Percentiles rank a stretch among this genome's conserved stretches.
Evolutionary conservation across 2,329 filamentous ascomycete genomes (phyloP).

Genomic region (Daldinia eschscholtzii): DNA sequence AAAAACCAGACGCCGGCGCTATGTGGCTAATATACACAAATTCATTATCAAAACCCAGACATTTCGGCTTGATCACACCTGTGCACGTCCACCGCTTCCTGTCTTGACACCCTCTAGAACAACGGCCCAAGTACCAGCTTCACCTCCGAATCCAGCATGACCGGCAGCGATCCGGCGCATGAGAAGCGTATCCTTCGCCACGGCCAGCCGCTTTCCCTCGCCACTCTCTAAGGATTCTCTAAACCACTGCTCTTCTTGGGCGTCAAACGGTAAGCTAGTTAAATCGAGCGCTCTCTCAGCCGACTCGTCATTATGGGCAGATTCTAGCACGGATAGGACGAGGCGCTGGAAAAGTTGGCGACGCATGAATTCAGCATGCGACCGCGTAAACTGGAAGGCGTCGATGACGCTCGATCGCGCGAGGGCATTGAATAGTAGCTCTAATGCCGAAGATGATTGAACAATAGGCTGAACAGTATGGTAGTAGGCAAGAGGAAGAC

Average conservation of each 20-base stretch:
- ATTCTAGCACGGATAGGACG: constrained; percentile 68
- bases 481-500: constrained; percentile 81
- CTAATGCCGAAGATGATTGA: constrained; percentile 71
- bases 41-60: neutral
- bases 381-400: constrained; percentile 79
- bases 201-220: constrained; percentile 72
- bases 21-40: constrained; percentile 45
- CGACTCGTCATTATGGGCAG: constrained; percentile 54
- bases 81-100: constrained; percentile 55
- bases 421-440: constrained; percentile 77
- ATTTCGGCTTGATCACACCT: constrained; percentile 23
- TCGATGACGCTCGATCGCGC: constrained; percentile 76
- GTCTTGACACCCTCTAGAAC: constrained; percentile 66
- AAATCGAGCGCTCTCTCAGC: constrained; percentile 75
- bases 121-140: constrained; percentile 63
- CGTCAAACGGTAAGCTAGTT: constrained; percentile 77
- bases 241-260: constrained; percentile 80
- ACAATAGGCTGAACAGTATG: constrained; percentile 80
- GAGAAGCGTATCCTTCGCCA: constrained; percentile 78
- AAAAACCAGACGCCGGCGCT: constrained; percentile 50
- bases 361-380: constrained; percentile 71
- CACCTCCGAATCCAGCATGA: constrained; percentile 61
- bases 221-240: constrained; percentile 75
- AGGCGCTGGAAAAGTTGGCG: constrained; percentile 76
- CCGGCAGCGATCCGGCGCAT: constrained; percentile 80